Conservation (phyloP, 805 yeast genomes). For the Candida incommunis region DNA sequence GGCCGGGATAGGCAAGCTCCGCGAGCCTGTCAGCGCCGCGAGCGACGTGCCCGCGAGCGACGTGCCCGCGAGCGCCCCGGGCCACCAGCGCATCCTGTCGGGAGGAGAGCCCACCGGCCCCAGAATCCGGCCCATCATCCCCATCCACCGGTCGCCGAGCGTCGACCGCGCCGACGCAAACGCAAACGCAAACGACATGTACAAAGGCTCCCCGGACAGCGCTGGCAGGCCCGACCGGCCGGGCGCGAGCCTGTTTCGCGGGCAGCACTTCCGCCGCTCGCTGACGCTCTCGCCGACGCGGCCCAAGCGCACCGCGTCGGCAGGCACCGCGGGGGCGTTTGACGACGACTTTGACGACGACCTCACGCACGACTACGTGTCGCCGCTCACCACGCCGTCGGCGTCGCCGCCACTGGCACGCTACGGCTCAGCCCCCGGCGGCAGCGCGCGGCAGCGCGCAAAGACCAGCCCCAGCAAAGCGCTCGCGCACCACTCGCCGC, state of each 20-base stretch:
- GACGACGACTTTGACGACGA: neutral
- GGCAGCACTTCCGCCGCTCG: neutral
- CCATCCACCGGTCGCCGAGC: conserved; percentile 1
- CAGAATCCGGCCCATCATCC: neutral
- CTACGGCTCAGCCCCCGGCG: conserved; percentile 3
- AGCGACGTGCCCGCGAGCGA: neutral
- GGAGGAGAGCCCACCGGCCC: neutral
- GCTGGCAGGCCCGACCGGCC: neutral
- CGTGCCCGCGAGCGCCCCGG: neutral
- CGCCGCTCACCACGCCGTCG: conserved; percentile 2
- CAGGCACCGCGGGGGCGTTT: too few relatives aligned
- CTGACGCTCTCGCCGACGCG: neutral
- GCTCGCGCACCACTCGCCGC: neutral
- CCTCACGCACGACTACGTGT: neutral
- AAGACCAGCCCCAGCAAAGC: neutral
- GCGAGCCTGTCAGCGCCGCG: neutral
- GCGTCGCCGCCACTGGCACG: conserved; percentile 1
- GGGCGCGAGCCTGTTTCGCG: neutral
- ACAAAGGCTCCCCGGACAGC: neutral
- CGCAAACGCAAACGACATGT: neutral
- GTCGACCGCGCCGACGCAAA: neutral
- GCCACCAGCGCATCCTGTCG: conserved; percentile 1
- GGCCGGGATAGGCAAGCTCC: neutral
- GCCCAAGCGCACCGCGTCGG: neutral
- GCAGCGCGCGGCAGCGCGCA: conserved; percentile 2